Evolutionary conservation across 805 yeast genomes (phyloP).

Genomic region (Ogataea dorogensis): DNA sequence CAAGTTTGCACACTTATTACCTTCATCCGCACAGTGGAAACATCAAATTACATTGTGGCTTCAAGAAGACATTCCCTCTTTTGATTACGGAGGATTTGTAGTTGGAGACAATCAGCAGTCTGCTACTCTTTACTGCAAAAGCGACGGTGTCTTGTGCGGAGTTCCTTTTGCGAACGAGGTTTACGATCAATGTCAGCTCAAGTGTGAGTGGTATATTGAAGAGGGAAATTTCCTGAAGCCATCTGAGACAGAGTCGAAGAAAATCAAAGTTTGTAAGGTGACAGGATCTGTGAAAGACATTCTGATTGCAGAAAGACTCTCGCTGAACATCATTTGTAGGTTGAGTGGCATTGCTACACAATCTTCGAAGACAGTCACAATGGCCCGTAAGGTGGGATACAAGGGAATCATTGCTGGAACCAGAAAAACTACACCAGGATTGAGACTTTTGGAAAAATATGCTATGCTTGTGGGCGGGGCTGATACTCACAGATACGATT

Average conservation of each 20-base stretch:
- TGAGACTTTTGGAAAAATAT: constrained; percentile 83
- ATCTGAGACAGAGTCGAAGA: constrained; percentile 39
- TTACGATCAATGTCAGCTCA: constrained; percentile 67
- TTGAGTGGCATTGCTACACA: constrained; percentile 87
- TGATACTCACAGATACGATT: constrained; percentile 88
- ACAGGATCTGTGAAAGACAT: constrained; percentile 77
- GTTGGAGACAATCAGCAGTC: constrained; percentile 75
- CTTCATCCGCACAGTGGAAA: constrained; percentile 80
- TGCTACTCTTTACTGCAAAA: constrained; percentile 81
- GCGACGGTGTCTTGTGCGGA: constrained; percentile 77
- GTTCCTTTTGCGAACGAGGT: constrained; percentile 89
- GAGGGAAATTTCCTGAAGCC: constrained; percentile 68
- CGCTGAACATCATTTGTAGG: constrained; percentile 78
- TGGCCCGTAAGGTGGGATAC: constrained; percentile 70
- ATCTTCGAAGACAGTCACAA: constrained; percentile 51
- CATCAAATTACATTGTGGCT: constrained; percentile 72
- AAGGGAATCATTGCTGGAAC: constrained; percentile 91
- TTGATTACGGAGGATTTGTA: constrained; percentile 92
- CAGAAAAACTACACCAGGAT: constrained; percentile 95
- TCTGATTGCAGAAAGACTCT: constrained; percentile 80
- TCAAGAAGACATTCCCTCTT: constrained; percentile 87
- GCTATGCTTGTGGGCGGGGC: constrained; percentile 95
- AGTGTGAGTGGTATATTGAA: constrained; percentile 65
- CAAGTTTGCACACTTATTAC: constrained; percentile 54
- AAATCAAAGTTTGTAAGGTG: constrained; percentile 75